Percentiles rank a stretch among this genome's conserved stretches.
These are phyloP conservation scores for Cladorrhinum samala DNA, from an alignment of 495 filamentous ascomycete species.

Conservation along the genomic window DNA sequence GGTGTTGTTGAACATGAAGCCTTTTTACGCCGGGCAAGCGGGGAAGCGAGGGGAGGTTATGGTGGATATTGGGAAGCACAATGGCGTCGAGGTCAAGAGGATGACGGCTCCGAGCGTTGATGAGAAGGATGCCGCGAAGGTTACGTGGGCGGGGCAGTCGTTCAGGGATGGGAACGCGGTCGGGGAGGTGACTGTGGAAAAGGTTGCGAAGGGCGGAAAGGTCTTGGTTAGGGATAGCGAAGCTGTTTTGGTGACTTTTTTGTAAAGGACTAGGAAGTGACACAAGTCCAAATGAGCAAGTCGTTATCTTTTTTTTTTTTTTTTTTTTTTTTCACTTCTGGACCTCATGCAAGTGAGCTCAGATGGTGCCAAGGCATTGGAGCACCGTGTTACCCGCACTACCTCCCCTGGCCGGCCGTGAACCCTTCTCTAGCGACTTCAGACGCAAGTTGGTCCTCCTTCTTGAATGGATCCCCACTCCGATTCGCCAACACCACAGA, in stretches of 20 bases:
- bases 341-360: no score
- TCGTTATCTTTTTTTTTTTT: no score
- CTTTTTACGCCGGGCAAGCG: constrained; percentile 9
- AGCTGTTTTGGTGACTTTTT: constrained; percentile 13
- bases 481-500: no score
- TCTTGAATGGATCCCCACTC: no score
- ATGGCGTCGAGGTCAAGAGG: constrained; percentile 13
- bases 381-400: no score
- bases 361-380: no score
- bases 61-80: constrained; percentile 13
- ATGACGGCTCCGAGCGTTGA: constrained; percentile 20
- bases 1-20: constrained; percentile 18
- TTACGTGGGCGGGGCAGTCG: constrained; percentile 22
- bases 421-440: no score
- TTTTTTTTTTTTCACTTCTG: no score
- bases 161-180: constrained; percentile 14
- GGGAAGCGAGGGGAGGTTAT: not conserved
- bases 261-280: no score
- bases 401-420: no score
- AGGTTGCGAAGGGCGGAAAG: not conserved
- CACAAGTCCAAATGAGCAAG: no score
- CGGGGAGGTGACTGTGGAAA: constrained; percentile 11
- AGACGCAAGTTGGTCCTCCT: no score
- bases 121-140: constrained; percentile 17
- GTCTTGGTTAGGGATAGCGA: constrained; percentile 15